Evolutionary conservation across 768 basidiomycete genomes (phyloP).

Genomic region (Mycena vulgaris): DNA sequence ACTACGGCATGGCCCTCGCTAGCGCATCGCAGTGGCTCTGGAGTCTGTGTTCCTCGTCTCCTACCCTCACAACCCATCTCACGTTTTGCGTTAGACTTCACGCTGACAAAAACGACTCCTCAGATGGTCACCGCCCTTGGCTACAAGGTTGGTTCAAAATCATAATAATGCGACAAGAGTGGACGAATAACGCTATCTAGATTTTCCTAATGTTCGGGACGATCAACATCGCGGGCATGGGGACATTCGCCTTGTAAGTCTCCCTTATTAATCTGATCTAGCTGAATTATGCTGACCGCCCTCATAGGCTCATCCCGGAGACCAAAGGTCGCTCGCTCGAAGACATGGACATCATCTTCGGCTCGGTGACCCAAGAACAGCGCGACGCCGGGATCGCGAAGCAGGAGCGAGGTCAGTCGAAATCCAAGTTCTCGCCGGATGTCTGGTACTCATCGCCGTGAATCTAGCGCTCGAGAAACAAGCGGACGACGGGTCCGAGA

Average conservation of each 20-base stretch:
- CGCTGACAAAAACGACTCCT: conserved; percentile 81
- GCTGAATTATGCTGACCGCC: not conserved
- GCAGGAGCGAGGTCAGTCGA: conserved; percentile 56
- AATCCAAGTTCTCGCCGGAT: not conserved
- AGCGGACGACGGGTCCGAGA: not conserved
- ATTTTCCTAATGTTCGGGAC: conserved; percentile 85
- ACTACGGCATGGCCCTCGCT: conserved; percentile 83
- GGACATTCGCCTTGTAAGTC: conserved; percentile 73
- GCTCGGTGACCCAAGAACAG: conserved; percentile 67
- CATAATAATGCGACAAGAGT: not conserved
- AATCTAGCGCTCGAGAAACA: conserved; percentile 4
- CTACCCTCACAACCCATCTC: not conserved
- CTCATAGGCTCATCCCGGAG: conserved; percentile 68
- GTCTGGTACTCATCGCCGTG: not conserved
- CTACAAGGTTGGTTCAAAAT: conserved; percentile 59
- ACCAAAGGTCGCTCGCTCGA: conserved; percentile 72
- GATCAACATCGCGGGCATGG: conserved; percentile 82
- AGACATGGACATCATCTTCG: conserved; percentile 70
- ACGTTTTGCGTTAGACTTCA: conserved; percentile 65
- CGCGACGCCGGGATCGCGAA: conserved; percentile 68
- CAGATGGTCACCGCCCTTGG: conserved; percentile 72
- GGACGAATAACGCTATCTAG: conserved; percentile 10
- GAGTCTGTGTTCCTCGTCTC: conserved; percentile 61
- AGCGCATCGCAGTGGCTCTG: conserved; percentile 88
- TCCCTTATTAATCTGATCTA: not conserved